phyloP scores from a whole-genome alignment of 805 yeast genomes.

The Candida ascalaphidarum region DNA sequence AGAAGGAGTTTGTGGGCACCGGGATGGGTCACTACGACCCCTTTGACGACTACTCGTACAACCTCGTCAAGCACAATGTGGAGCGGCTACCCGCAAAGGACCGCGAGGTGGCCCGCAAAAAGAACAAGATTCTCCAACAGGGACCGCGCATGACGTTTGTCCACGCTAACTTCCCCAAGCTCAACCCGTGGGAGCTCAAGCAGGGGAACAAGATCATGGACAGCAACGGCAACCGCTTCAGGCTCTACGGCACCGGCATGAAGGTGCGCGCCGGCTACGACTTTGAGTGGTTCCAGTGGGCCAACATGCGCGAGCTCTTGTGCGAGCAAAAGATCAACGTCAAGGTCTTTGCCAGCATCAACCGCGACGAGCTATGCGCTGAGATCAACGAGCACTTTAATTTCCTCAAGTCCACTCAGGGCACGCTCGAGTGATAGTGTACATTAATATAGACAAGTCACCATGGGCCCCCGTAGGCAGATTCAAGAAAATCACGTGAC shows the following conservation, averaged over 20 bases:
- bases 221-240: slow-evolving; percentile 37
- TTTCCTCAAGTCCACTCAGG: slow-evolving; percentile 28
- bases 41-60: slow-evolving; percentile 39
- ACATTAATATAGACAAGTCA: background rate
- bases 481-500: too few species aligned
- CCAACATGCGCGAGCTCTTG: slow-evolving; percentile 43
- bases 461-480: background rate
- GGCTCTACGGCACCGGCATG: slow-evolving; percentile 54
- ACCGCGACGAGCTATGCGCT: slow-evolving; percentile 35
- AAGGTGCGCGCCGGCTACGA: slow-evolving; percentile 44
- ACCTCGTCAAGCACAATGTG: background rate
- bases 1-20: slow-evolving; percentile 47
- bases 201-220: slow-evolving; percentile 30
- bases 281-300: slow-evolving; percentile 53
- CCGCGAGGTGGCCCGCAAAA: slow-evolving; percentile 2
- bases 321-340: slow-evolving; percentile 43
- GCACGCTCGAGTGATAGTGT: slow-evolving; percentile 26
- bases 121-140: slow-evolving; percentile 4
- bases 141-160: slow-evolving; percentile 38
- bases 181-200: slow-evolving; percentile 51
- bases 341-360: slow-evolving; percentile 33
- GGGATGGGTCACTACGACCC: slow-evolving; percentile 78
- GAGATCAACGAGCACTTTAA: slow-evolving; percentile 42
- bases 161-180: slow-evolving; percentile 61
- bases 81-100: background rate